These are phyloP conservation scores for Aspergillus carlsbadensis DNA, from an alignment of 495 filamentous ascomycete genomes.

Conservation along the genomic window DNA sequence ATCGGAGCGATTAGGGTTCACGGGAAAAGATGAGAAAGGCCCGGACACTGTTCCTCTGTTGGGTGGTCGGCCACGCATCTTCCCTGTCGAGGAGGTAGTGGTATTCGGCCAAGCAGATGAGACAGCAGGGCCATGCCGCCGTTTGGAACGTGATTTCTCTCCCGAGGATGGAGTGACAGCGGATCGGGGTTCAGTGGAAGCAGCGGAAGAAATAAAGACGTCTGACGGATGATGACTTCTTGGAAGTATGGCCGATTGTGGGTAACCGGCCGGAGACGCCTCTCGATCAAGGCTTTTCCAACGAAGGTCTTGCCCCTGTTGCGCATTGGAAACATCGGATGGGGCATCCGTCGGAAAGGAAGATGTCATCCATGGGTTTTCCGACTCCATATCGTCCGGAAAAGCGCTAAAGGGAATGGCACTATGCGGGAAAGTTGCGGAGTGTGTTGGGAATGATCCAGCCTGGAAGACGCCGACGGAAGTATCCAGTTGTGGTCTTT, in stretches of 20 bases:
- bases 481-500: constrained; percentile 68
- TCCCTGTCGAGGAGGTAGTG: constrained; percentile 64
- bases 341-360: constrained; percentile 28
- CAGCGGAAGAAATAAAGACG: constrained; percentile 45
- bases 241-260: constrained; percentile 80
- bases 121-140: constrained; percentile 89
- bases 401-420: constrained; percentile 63
- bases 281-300: constrained; percentile 49
- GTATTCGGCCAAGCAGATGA: constrained; percentile 91
- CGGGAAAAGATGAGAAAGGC: constrained; percentile 85
- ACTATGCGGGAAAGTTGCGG: constrained; percentile 53
- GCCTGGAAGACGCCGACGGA: constrained; percentile 59
- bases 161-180: constrained; percentile 61
- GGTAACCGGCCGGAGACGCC: constrained; percentile 66
- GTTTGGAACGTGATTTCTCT: constrained; percentile 55
- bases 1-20: constrained; percentile 54
- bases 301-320: constrained; percentile 40
- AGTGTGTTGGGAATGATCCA: constrained; percentile 49
- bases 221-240: constrained; percentile 49
- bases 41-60: constrained; percentile 72
- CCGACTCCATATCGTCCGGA: constrained; percentile 48
- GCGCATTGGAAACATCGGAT: constrained; percentile 25
- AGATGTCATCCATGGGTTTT: constrained; percentile 55
- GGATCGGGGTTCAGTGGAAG: constrained; percentile 63
- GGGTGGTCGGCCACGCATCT: constrained; percentile 81